phyloP scores from a whole-genome alignment of 2,329 filamentous ascomycete genomes.

The Neofusicoccum parvum region DNA sequence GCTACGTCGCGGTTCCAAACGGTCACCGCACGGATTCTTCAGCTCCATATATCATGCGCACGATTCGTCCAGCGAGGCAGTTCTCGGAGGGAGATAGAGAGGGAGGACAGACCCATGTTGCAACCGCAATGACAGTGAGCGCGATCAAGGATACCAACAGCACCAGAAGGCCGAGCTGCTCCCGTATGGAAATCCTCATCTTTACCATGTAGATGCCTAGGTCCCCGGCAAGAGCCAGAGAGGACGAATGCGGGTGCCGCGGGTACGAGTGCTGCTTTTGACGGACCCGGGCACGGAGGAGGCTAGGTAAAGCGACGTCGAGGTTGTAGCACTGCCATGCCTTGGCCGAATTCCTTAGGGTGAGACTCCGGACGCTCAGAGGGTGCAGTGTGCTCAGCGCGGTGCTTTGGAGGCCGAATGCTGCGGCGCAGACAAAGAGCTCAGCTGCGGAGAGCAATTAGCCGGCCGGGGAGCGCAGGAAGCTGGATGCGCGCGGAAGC shows the following conservation, averaged over 20 bases:
- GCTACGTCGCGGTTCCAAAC: no score
- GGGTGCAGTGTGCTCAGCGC: not conserved
- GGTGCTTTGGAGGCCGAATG: not conserved
- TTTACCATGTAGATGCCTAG: conserved; percentile 35
- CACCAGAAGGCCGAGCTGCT: conserved; percentile 82
- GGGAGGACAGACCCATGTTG: conserved; percentile 56
- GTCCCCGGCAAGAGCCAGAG: not conserved
- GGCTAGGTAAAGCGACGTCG: conserved; percentile 3
- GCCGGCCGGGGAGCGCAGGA: not conserved
- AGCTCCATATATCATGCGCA: not conserved
- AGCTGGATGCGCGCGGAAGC: conserved; percentile 13
- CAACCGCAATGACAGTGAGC: conserved; percentile 77
- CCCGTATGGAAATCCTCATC: conserved; percentile 85
- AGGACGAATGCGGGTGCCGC: conserved; percentile 1
- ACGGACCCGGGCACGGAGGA: not conserved
- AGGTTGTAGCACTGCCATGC: conserved; percentile 15
- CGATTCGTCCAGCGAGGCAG: not conserved
- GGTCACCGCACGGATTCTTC: not conserved
- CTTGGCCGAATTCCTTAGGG: not conserved
- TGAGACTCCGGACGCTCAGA: not conserved
- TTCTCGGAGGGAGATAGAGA: not conserved
- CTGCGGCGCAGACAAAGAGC: conserved; percentile 2
- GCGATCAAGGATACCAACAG: conserved; percentile 72
- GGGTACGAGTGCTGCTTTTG: not conserved
- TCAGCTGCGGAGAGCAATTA: not conserved